Conservation (phyloP, 768 basidiomycete genomes). For the Boletus rubescentipes region DNA sequence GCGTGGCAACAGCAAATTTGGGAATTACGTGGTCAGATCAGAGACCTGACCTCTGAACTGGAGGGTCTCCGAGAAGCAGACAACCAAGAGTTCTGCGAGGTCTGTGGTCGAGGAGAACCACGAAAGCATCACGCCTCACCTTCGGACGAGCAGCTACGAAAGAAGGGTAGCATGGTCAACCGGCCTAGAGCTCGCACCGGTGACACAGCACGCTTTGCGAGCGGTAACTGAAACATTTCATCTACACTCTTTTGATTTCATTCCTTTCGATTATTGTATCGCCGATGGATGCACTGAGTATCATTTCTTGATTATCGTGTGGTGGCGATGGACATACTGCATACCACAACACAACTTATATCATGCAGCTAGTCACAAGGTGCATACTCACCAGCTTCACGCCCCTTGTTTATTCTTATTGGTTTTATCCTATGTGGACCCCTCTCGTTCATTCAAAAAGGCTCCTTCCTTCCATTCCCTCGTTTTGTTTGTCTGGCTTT, state of each 20-base stretch:
- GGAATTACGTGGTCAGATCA: slow-evolving; percentile 75
- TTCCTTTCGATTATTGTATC: slow-evolving; percentile 11
- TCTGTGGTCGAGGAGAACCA: slow-evolving; percentile 55
- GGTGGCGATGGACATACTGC: slow-evolving; percentile 7
- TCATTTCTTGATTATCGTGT: slow-evolving; percentile 18
- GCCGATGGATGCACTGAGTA: slow-evolving; percentile 15
- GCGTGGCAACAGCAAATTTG: slow-evolving; percentile 72
- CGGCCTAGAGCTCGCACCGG: slow-evolving; percentile 71
- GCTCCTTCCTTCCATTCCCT: slow-evolving; percentile 3
- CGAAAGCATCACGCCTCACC: slow-evolving; percentile 10
- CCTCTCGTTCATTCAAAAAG: slow-evolving; percentile 22
- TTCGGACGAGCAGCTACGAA: slow-evolving; percentile 21
- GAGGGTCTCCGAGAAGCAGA: slow-evolving; percentile 50
- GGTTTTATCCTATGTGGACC: slow-evolving; percentile 27
- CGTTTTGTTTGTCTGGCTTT: slow-evolving; percentile 29
- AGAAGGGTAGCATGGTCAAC: slow-evolving; percentile 47
- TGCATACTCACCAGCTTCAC: slow-evolving; percentile 4
- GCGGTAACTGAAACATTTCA: slow-evolving; percentile 29
- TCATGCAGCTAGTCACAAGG: slow-evolving; percentile 13
- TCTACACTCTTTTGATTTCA: slow-evolving; percentile 10
- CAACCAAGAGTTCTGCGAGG: slow-evolving; percentile 49
- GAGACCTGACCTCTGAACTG: slow-evolving; percentile 68
- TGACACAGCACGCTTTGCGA: slow-evolving; percentile 60
- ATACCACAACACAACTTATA: slow-evolving; percentile 12
- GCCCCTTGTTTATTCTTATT: slow-evolving; percentile 24